Conservation (phyloP, 805 yeast species). For the Metschnikowia shivogae region DNA sequence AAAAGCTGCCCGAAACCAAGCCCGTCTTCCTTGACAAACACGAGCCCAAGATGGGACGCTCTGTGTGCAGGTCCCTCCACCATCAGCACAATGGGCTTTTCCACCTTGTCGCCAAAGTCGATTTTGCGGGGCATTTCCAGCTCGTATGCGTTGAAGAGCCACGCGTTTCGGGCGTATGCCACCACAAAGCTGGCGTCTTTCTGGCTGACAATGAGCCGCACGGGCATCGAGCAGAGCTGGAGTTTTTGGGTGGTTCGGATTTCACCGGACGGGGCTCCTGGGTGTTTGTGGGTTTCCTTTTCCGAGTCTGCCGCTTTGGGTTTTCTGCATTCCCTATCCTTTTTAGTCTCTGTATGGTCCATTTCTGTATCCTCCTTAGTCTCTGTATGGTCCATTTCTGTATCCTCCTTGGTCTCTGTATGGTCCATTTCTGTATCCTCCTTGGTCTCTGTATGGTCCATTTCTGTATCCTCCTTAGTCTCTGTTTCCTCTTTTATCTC, state of each 20-base stretch:
- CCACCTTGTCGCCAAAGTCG: constrained; percentile 33
- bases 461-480: no score
- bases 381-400: no score
- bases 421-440: no score
- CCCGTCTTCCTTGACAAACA: constrained; percentile 36
- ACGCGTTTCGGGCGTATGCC: constrained; percentile 25
- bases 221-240: constrained; percentile 25
- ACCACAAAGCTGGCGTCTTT: constrained; percentile 22
- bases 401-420: no score
- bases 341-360: no score
- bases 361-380: no score
- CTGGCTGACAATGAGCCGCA: constrained; percentile 16
- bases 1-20: constrained; percentile 25
- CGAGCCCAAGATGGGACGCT: constrained; percentile 12
- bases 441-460: no score
- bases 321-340: no score
- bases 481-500: no score
- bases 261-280: no score
- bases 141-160: constrained; percentile 30
- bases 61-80: constrained; percentile 13
- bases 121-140: constrained; percentile 28
- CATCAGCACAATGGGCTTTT: constrained; percentile 22
- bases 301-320: no score
- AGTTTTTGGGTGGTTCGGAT: constrained; percentile 12
- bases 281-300: no score